Percentiles rank a stretch among this genome's conserved stretches.
Conservation (phyloP, 768 basidiomycete species). For the Mycena galopus region DNA sequence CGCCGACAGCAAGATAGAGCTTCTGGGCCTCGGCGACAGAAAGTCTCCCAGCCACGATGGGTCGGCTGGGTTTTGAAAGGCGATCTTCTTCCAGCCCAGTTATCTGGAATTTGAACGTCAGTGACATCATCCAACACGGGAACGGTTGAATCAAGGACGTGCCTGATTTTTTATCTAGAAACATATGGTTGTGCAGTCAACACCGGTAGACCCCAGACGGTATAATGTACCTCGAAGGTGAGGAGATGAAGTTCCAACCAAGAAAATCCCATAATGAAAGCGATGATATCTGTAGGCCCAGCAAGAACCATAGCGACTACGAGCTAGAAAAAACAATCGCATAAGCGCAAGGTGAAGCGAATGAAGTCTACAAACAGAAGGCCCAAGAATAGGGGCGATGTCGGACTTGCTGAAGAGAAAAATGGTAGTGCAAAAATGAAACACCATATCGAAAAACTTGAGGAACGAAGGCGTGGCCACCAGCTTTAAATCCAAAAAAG, state of each 20-base stretch:
- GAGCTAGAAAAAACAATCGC: conserved; percentile 16
- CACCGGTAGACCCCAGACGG: not conserved
- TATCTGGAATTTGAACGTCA: conserved; percentile 4
- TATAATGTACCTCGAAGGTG: conserved; percentile 3
- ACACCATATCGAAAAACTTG: not conserved
- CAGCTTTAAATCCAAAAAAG: too few relatives aligned
- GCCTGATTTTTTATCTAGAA: conserved; percentile 21
- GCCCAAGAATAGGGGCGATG: not conserved
- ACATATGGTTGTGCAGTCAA: not conserved
- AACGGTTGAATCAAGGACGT: not conserved
- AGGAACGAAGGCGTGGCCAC: too few relatives aligned
- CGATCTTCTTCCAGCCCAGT: conserved; percentile 39
- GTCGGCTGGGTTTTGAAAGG: conserved; percentile 39
- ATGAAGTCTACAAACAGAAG: not conserved
- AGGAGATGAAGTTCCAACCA: conserved; percentile 10
- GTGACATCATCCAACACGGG: not conserved
- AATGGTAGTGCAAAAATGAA: not conserved
- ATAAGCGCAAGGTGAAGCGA: too few relatives aligned
- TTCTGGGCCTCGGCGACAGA: conserved; percentile 26
- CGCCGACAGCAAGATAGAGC: conserved; percentile 28
- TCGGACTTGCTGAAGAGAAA: not conserved
- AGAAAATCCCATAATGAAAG: not conserved
- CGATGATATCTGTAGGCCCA: not conserved
- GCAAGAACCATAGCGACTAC: conserved; percentile 34
- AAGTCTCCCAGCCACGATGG: conserved; percentile 35